Evolutionary conservation across 495 filamentous ascomycete genomes (phyloP).

Genomic region (Collariella sp.): DNA sequence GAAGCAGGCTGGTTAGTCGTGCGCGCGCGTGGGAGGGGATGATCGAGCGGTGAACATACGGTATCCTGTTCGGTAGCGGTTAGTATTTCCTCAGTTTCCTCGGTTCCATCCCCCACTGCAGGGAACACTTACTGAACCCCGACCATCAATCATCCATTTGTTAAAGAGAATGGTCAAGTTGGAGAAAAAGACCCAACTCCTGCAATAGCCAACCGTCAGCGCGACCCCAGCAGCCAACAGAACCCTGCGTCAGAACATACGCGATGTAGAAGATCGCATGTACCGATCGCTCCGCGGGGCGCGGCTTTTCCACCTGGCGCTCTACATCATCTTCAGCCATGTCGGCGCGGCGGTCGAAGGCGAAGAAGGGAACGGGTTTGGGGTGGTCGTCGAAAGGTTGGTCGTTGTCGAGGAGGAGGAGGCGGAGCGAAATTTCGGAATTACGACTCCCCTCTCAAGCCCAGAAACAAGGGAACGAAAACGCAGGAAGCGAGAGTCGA

Average conservation of each 20-base stretch:
- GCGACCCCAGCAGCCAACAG: not conserved
- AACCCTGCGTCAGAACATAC: slow-evolving; percentile 3
- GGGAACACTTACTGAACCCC: slow-evolving; percentile 63
- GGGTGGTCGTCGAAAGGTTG: not conserved
- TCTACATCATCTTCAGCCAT: slow-evolving; percentile 21
- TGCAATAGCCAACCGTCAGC: slow-evolving; percentile 24
- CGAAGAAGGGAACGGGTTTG: not conserved
- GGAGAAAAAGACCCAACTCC: slow-evolving; percentile 80
- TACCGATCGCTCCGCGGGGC: slow-evolving; percentile 7
- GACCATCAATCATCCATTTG: slow-evolving; percentile 75
- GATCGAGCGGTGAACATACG: slow-evolving; percentile 17
- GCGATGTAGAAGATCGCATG: slow-evolving; percentile 20
- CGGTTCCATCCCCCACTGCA: not conserved
- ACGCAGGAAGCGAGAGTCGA: not conserved
- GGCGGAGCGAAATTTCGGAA: not conserved
- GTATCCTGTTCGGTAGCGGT: slow-evolving; percentile 20
- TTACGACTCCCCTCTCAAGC: not conserved
- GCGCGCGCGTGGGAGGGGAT: not conserved
- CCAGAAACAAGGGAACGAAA: not conserved
- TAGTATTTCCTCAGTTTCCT: slow-evolving; percentile 3
- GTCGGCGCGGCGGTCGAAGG: not conserved
- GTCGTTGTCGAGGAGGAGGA: not conserved
- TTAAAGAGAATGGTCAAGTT: slow-evolving; percentile 90
- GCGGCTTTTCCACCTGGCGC: slow-evolving; percentile 17
- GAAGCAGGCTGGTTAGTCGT: slow-evolving; percentile 9